phyloP scores from a whole-genome alignment of 306 rosid species.

The Purshia tridentata region DNA sequence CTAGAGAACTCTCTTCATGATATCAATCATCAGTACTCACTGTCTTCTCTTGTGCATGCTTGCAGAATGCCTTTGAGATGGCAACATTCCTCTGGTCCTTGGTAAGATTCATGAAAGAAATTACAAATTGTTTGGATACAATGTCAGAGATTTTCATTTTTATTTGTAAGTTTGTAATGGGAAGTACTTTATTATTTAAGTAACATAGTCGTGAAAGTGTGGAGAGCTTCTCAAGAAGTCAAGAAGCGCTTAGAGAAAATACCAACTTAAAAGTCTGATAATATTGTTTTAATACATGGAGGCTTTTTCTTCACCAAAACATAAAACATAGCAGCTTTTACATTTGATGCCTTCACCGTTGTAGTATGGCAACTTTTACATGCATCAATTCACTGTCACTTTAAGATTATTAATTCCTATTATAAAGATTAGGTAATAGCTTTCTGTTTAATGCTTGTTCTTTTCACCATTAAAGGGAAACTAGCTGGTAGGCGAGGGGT shows the following conservation, averaged over 20 bases:
- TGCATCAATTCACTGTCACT: too few relatives aligned
- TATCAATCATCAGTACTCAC: constrained; percentile 23
- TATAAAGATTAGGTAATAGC: not conserved
- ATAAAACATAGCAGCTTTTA: not conserved
- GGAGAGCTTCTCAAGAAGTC: not conserved
- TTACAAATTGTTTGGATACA: not conserved
- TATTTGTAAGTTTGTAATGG: not conserved
- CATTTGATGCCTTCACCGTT: too few relatives aligned
- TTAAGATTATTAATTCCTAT: too few relatives aligned
- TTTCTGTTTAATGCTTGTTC: not conserved
- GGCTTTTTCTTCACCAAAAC: not conserved
- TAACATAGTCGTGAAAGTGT: not conserved
- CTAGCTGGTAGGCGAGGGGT: not conserved
- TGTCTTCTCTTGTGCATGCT: constrained; percentile 11
- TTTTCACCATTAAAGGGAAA: not conserved
- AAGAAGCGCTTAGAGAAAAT: not conserved
- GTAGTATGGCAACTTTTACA: too few relatives aligned
- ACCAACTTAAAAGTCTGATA: not conserved
- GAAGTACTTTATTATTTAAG: not conserved
- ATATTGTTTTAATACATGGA: not conserved
- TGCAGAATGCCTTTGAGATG: constrained; percentile 97
- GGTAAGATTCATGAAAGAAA: constrained; percentile 46
- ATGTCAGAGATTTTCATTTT: too few relatives aligned
- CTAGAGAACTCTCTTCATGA: constrained; percentile 11
- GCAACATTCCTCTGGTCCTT: constrained; percentile 88